phyloP scores from a whole-genome alignment of 805 yeast species.

The Lipomyces chichibuensis region DNA sequence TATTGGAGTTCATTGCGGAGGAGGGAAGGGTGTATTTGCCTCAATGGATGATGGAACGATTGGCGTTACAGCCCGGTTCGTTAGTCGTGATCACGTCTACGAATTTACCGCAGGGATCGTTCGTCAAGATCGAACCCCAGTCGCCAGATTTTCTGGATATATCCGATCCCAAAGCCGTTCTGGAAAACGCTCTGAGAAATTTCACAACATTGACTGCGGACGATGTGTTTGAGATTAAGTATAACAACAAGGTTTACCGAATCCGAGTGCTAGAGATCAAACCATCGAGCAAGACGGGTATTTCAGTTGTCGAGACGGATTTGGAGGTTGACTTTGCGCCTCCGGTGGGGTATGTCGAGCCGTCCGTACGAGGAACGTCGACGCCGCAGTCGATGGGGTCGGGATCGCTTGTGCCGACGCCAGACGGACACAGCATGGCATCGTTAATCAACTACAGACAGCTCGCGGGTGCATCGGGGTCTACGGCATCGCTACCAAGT shows the following conservation, averaged over 20 bases:
- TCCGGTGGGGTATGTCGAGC: constrained; percentile 94
- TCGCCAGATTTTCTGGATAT: constrained; percentile 90
- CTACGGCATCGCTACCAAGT: constrained; percentile 16
- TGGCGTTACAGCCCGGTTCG: constrained; percentile 76
- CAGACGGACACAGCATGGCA: constrained; percentile 59
- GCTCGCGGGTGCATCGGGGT: constrained; percentile 52
- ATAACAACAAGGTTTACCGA: constrained; percentile 75
- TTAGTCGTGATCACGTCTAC: constrained; percentile 69
- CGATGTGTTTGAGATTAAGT: constrained; percentile 82
- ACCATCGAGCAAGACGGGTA: constrained; percentile 61
- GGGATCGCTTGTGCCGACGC: constrained; percentile 26
- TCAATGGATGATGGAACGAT: constrained; percentile 91
- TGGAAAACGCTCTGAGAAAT: constrained; percentile 87
- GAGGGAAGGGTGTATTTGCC: constrained; percentile 96
- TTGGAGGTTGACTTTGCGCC: constrained; percentile 97
- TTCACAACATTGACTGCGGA: constrained; percentile 84
- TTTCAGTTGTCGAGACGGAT: constrained; percentile 96
- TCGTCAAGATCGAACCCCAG: constrained; percentile 94
- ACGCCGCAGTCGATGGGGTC: constrained; percentile 4
- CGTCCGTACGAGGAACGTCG: constrained; percentile 4
- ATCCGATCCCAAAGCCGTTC: constrained; percentile 92
- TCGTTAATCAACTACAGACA: constrained; percentile 66
- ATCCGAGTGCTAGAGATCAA: constrained; percentile 85
- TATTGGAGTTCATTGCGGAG: constrained; percentile 92
- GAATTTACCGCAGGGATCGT: constrained; percentile 81